These are phyloP conservation scores for Porcisia hertigi DNA, from an alignment of 208 protist species.

Conservation along the genomic window DNA sequence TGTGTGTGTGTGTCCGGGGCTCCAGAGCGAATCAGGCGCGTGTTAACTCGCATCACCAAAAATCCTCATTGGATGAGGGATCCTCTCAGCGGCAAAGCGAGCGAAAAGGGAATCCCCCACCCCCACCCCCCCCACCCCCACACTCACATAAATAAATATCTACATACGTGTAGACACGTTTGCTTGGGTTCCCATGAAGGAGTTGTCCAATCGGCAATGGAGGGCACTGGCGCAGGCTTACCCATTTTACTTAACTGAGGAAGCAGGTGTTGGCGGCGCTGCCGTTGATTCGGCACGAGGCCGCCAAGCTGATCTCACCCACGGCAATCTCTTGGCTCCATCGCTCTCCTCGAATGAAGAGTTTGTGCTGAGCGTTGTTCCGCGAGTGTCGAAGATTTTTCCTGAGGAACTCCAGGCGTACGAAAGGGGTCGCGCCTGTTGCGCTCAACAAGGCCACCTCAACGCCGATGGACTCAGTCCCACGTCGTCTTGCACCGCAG, in stretches of 20 bases:
- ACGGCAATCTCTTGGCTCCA: not conserved
- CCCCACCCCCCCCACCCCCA: too few relatives aligned
- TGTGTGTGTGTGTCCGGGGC: too few relatives aligned
- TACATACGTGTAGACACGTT: not conserved
- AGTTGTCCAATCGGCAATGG: conserved; percentile 42
- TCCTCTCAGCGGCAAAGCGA: not conserved
- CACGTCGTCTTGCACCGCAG: not conserved
- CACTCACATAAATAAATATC: not conserved
- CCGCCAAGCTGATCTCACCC: not conserved
- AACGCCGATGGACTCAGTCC: not conserved
- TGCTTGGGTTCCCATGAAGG: not conserved
- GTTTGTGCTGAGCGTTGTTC: conserved; percentile 28
- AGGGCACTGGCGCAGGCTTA: conserved; percentile 40
- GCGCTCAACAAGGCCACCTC: not conserved
- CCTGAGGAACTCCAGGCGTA: conserved; percentile 15
- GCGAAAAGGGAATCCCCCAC: too few relatives aligned
- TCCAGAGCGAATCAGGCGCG: not conserved
- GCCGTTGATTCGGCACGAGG: not conserved
- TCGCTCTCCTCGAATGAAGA: not conserved
- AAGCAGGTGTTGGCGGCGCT: not conserved
- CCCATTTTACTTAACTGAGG: conserved; percentile 23
- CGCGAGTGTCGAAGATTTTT: conserved; percentile 28
- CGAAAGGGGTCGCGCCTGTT: not conserved
- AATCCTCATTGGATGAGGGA: too few relatives aligned
- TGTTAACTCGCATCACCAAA: too few relatives aligned